Evolutionary conservation across 2,329 filamentous ascomycete genomes (phyloP), one percentile per base, ranked within the genome.

Genomic region (Huntiella decipiens): DNA sequence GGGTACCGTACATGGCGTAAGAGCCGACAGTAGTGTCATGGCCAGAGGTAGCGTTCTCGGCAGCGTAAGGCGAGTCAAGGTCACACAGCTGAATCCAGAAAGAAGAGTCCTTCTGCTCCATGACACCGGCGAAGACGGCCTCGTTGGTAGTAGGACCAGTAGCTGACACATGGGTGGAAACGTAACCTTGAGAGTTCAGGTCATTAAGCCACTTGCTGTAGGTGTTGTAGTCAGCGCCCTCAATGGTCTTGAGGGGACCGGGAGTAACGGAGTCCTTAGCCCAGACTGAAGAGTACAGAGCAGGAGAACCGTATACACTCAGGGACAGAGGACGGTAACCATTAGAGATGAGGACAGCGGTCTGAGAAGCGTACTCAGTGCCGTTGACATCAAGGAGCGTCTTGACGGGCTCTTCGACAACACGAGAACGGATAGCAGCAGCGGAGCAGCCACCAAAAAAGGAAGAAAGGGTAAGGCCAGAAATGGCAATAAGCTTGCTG

Each of bases 251-350:
- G 2, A 52, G 43, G 2, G 43, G 12, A 28, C 31, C 38, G 3
- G 33, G 32, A 12, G 15, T 39, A 3, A 45, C 42, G 1, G 28
- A 17, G 3, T 48, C 40, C 28, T 44, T 48, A 2, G 47, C 36
- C 51, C 51, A 53, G 28, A 53, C 38, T 4, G 51, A 50, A 16
- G 51, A 41, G 15, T 52, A 53, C 32, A 34, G 33, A 8, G 22
- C 13, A 1, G 49, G 46, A 1, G 38, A 37, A 19, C 51, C 51
- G 38, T 52, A 50, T 3, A 48, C 42, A 47, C 51, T 53, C 15
- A 53, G 45, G 1, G 52, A 53, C 28, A 52, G 41, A 5, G 49
- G 42, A 2, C 48, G 48, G 38, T 51, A 52, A 35, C 51, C 51
- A 6, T 32, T 16, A 10, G 39, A 36, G 1, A 45, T 50, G 4